Percentiles rank a stretch among this genome's conserved stretches.
phyloP scores from a whole-genome alignment of 140 eudicot species.

The Erigeron philadelphicus region DNA sequence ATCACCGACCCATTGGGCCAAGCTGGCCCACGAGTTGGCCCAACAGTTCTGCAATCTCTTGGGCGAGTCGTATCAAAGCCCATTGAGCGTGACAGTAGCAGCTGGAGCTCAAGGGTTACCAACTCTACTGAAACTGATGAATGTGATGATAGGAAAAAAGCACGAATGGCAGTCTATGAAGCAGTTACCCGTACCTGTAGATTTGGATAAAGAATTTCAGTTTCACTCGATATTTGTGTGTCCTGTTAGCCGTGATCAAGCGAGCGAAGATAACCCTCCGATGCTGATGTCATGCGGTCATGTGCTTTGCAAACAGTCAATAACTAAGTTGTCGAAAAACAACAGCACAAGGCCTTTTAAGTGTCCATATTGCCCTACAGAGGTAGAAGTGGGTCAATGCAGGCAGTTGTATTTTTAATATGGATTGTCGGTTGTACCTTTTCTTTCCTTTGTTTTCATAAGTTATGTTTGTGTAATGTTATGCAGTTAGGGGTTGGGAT shows the following conservation, averaged over 20 bases:
- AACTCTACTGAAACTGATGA: constrained; percentile 76
- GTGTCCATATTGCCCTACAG: constrained; percentile 88
- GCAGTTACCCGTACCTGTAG: constrained; percentile 83
- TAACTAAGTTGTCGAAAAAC: constrained; percentile 73
- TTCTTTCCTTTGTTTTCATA: constrained; percentile 17
- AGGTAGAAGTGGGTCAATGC: constrained; percentile 84
- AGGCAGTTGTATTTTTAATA: constrained; percentile 58
- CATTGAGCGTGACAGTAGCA: constrained; percentile 61
- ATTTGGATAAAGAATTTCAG: constrained; percentile 63
- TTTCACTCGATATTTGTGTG: constrained; percentile 87
- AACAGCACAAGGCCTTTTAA: constrained; percentile 80
- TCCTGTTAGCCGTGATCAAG: constrained; percentile 91
- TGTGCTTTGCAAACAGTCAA: constrained; percentile 84
- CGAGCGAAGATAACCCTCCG: constrained; percentile 84
- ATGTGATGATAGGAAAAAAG: constrained; percentile 71
- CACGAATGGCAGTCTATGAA: constrained; percentile 86
- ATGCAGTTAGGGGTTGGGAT: constrained; percentile 2
- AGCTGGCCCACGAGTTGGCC: constrained; percentile 56
- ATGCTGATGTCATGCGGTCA: constrained; percentile 92
- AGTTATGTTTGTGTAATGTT: constrained; percentile 14
- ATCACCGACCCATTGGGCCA: constrained; percentile 64
- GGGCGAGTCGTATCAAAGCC: constrained; percentile 70
- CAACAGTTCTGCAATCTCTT: constrained; percentile 62
- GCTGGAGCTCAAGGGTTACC: constrained; percentile 90
- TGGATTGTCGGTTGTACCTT: constrained; percentile 22